These are phyloP conservation scores for Rosa persica DNA, from an alignment of 306 rosid species.

Conservation along the genomic window DNA sequence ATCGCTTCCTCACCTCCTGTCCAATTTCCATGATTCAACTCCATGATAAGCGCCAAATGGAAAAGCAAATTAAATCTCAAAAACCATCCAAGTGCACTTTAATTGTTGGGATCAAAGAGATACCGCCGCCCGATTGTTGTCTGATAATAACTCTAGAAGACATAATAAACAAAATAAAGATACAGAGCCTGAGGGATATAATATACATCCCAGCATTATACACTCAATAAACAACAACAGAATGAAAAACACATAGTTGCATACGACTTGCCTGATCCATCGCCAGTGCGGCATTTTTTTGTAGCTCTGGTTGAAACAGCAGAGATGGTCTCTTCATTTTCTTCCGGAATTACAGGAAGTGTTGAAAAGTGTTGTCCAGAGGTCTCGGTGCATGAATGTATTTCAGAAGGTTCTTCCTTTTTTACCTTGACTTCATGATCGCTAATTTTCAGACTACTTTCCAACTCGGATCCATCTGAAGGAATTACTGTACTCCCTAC, in stretches of 20 bases:
- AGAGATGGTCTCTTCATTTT: constrained; percentile 13
- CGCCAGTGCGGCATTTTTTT: constrained; percentile 24
- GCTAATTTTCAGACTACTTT: constrained; percentile 20
- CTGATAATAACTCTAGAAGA: constrained; percentile 14
- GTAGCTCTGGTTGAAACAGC: constrained; percentile 13
- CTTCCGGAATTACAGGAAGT: constrained; percentile 14
- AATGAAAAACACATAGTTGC: not conserved
- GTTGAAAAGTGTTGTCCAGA: constrained; percentile 14
- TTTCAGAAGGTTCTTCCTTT: not conserved
- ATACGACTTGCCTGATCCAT: constrained; percentile 30
- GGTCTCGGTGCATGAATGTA: constrained; percentile 14
- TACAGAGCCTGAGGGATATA: constrained; percentile 6
- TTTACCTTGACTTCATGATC: constrained; percentile 20
- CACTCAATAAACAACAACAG: not conserved
- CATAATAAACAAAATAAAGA: constrained; percentile 18
- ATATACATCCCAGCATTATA: not conserved
- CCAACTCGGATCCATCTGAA: constrained; percentile 29
- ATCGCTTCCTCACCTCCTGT: not conserved
- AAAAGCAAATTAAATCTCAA: no score
- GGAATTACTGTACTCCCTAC: constrained; percentile 15
- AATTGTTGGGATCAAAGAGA: constrained; percentile 2
- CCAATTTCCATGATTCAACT: not conserved
- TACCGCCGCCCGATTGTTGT: constrained; percentile 10
- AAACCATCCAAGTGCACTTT: not conserved
- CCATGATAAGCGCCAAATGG: not conserved